Base-by-base conservation (phyloP, 2,329 filamentous ascomycete genomes). In the Aureobasidium sp. region DNA sequence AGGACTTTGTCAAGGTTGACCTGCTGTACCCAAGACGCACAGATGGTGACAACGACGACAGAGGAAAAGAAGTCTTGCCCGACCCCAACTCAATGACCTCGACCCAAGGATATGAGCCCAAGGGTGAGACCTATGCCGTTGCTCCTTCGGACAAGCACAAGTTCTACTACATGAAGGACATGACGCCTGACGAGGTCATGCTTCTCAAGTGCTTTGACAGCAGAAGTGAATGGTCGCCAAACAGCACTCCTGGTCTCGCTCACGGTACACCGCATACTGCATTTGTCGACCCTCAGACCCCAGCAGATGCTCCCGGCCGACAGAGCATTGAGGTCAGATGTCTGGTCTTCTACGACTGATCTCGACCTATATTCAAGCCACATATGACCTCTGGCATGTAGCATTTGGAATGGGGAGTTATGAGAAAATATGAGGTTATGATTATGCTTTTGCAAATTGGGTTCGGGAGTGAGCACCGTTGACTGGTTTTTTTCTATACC, bases 211-310 rank as follows among this genome's bases (percentile, higher is more conserved):
- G 77, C 64, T 79, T 76, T 64, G 77, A 79, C 63, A 76, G 73
- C 10, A 70, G 68, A 39, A 77, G 77, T 5, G 73, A 78, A 57
- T 76, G 75, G 4, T 72, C 75, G 71, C 70, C 71, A 16, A 66
- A 67, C 54, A 69, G 76, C 1, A 70, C 67, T 59, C 64, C 73
- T 42, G 75, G 76, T 0, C 59, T 78, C 5, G 77, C 77, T 13
- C 68, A 78, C 4, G 67, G 77, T 50, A 78, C 77, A 36, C 85
- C 90, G 14, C 90, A 95, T 75, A 86, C 86, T 10, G 91, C 91
- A 0, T 97, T 96, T 74, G 78, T 81, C 42, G 88, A 96, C 71
- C 87, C 89, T 2, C 78, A 86, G 63, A 90, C 88, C 1, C 82
- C 85, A 3, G 76, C 80, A 21, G 88, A 86, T 49, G 90, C 88